Evolutionary conservation across 1,139 yeast species (phyloP), one percentile per base, ranked within the genome.

Genomic region (Yamadazyma siamensis): DNA sequence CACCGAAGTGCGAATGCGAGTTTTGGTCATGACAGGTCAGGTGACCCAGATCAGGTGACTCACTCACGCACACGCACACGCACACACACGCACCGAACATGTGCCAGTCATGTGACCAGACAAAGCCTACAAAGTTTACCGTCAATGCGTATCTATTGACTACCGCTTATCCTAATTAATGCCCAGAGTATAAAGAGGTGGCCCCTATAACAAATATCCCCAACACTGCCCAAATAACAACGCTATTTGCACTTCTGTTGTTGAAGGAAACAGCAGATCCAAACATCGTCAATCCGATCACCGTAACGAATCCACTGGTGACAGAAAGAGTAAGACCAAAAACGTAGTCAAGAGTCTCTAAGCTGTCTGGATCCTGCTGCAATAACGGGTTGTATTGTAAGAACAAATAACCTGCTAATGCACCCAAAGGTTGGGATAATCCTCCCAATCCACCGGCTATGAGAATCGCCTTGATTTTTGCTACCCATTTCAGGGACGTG

Each of bases 341-440:
- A 1, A 75, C 54, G 27, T 63, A 52, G 38, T 67, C 51, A 15
- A 75, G 56, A 23, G 52, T 53, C 4, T 50, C 46, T 12, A 65
- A 49, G 33, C 60, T 60, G 20, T 41, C 45, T 12, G 24, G 29
- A 20, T 64, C 58, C 15, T 64, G 43, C 9, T 28, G 25, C 4
- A 24, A 10, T 3, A 30, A 10, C 2, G 56, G 52, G 28, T 61
- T 59, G 24, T 59, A 54, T n/a, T 56, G 55, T 41, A 84, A 67
- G 29, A 84, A 63, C 3, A 70, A 41, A 54, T 71, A 73, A 0
- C 95, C 97, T 1, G 82, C 41, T 2, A 81, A 43, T 0, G 96
- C 97, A 15, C 98, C 98, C 15, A 85, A 43, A 0, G 97, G 96
- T 50, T 88, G 97, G 3, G 96, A 78, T 2, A 79, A 61, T 0